phyloP scores from a whole-genome alignment of 306 rosid species.

The Parietaria judaica region DNA sequence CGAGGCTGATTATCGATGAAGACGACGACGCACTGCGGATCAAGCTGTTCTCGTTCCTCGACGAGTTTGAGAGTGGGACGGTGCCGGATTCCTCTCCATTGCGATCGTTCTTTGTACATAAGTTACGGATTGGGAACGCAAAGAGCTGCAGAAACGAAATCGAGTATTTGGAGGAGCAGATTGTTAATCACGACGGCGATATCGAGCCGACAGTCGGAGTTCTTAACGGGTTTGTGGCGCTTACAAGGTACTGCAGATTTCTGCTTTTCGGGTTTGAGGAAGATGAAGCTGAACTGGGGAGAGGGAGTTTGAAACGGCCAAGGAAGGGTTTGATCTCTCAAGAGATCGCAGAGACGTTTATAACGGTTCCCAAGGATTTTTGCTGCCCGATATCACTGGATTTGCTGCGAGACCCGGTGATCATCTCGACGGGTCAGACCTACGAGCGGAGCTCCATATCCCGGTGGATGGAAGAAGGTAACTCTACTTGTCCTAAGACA shows the following conservation, averaged over 20 bases:
- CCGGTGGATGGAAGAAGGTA: slow-evolving; percentile 96
- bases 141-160: slow-evolving; percentile 62
- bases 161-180: slow-evolving; percentile 90
- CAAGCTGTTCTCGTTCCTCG: slow-evolving; percentile 41
- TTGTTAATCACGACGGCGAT: slow-evolving; percentile 83
- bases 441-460: slow-evolving; percentile 72
- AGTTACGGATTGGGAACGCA: slow-evolving; percentile 50
- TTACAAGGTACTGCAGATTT: slow-evolving; percentile 79
- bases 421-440: slow-evolving; percentile 78
- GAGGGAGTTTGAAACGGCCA: slow-evolving; percentile 35
- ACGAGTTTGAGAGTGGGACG: slow-evolving; percentile 55
- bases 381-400: slow-evolving; percentile 79
- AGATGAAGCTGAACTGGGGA: slow-evolving; percentile 48
- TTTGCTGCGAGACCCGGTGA: slow-evolving; percentile 85
- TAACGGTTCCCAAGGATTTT: slow-evolving; percentile 74
- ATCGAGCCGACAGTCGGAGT: slow-evolving; percentile 69
- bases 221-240: slow-evolving; percentile 80
- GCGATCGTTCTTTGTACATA: slow-evolving; percentile 41
- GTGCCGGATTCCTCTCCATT: slow-evolving; percentile 47
- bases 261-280: slow-evolving; percentile 78
- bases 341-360: slow-evolving; percentile 69
- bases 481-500: slow-evolving; percentile 76
- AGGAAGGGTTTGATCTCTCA: slow-evolving; percentile 52
- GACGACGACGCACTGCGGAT: slow-evolving; percentile 51
- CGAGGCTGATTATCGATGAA: slow-evolving; percentile 48